Evolutionary conservation across 768 basidiomycete species (phyloP).

Genomic region (Rhodotorula toruloides): DNA sequence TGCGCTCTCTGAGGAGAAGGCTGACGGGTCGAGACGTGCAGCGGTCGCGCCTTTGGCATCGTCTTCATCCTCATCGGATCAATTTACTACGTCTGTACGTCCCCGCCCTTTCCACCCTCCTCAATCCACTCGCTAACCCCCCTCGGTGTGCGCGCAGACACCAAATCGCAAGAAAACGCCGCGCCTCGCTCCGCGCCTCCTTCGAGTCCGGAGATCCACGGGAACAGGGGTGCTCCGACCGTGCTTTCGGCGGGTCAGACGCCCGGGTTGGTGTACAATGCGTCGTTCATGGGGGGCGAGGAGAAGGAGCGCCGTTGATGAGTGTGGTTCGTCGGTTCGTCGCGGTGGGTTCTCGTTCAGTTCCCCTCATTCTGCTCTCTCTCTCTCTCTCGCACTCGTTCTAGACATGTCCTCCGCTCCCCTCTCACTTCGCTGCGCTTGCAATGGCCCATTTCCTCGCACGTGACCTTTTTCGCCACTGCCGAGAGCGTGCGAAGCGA

Average conservation of each 20-base stretch:
- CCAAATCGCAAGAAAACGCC: constrained; percentile 32
- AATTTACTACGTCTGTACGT: constrained; percentile 56
- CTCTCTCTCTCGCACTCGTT: background rate
- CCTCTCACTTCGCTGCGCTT: no score
- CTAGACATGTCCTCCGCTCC: no score
- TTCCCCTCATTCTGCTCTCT: background rate
- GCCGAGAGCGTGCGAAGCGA: no score
- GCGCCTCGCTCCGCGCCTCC: constrained; percentile 1
- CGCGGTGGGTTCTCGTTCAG: background rate
- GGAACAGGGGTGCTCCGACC: constrained; percentile 11
- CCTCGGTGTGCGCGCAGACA: constrained; percentile 28
- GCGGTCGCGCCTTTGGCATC: constrained; percentile 76
- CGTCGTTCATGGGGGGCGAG: background rate
- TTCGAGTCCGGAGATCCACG: background rate
- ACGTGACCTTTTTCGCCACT: no score
- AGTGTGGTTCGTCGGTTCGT: background rate
- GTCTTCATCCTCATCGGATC: constrained; percentile 75
- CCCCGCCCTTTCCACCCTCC: background rate
- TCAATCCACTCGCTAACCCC: background rate
- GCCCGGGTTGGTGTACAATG: constrained; percentile 13
- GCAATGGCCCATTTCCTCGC: no score
- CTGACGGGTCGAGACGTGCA: no score
- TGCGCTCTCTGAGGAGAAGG: no score
- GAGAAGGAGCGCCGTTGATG: background rate
- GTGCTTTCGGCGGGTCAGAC: constrained; percentile 23